Evolutionary conservation across 768 basidiomycete species (phyloP).

Genomic region (Epithele typhae): DNA sequence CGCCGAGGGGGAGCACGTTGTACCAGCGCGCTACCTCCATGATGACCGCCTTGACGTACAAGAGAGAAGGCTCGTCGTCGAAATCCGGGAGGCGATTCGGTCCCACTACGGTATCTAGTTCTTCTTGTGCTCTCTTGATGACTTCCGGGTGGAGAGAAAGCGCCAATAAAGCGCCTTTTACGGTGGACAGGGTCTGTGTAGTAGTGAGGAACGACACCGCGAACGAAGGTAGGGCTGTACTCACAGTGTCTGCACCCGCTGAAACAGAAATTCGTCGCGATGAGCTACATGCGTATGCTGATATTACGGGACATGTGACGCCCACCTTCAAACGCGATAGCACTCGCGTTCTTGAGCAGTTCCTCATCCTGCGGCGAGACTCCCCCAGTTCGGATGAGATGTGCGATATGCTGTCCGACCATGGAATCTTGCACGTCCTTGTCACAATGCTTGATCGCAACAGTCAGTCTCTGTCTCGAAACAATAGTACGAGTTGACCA

Average conservation of each 20-base stretch:
- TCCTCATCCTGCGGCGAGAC: neutral
- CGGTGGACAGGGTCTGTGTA: constrained; percentile 5
- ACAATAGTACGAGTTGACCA: too few relatives aligned
- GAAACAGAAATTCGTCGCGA: neutral
- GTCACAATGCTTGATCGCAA: too few relatives aligned
- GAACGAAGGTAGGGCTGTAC: neutral
- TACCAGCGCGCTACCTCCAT: constrained; percentile 14
- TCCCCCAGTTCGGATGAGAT: too few relatives aligned
- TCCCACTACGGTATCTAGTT: constrained; percentile 15
- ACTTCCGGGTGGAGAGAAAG: constrained; percentile 11
- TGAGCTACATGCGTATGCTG: neutral
- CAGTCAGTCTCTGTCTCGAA: neutral
- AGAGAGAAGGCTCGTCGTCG: constrained; percentile 5
- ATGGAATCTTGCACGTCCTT: neutral
- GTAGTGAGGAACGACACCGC: neutral
- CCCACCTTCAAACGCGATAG: neutral
- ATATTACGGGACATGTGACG: too few relatives aligned
- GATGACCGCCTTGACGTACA: constrained; percentile 13
- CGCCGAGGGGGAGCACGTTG: constrained; percentile 7
- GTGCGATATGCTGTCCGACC: neutral
- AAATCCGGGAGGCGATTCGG: constrained; percentile 10
- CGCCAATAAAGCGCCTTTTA: constrained; percentile 8
- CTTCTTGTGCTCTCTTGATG: constrained; percentile 7
- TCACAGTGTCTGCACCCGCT: constrained; percentile 2
- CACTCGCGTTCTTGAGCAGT: neutral